phyloP scores from a whole-genome alignment of 768 basidiomycete genomes.

The Xanthoconium stramineum region DNA sequence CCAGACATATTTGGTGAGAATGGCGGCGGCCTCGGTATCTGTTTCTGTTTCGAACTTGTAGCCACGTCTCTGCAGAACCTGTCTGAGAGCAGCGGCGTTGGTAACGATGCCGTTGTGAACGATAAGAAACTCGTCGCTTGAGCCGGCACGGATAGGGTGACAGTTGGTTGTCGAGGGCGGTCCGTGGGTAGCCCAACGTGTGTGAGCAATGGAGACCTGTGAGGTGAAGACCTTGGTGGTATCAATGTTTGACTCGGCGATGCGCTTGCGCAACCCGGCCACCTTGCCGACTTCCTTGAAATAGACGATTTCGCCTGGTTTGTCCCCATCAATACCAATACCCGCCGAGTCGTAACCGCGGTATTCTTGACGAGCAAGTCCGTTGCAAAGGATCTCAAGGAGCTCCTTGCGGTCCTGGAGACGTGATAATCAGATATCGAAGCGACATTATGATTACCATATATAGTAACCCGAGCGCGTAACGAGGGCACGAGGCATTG shows the following conservation, averaged over 20 bases:
- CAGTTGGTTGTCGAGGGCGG: slow-evolving; percentile 86
- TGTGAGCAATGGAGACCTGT: slow-evolving; percentile 97
- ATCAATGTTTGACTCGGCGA: slow-evolving; percentile 66
- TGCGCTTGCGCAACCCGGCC: slow-evolving; percentile 85
- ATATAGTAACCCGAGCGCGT: slow-evolving; percentile 13
- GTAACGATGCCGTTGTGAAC: slow-evolving; percentile 99
- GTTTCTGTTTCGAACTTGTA: slow-evolving; percentile 94
- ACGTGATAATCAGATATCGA: slow-evolving; percentile 10
- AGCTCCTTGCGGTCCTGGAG: slow-evolving; percentile 82
- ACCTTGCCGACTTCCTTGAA: slow-evolving; percentile 99
- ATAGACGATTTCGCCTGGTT: slow-evolving; percentile 67
- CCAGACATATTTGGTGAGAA: slow-evolving; percentile 93
- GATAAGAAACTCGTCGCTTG: slow-evolving; percentile 78
- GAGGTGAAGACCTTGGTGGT: slow-evolving; percentile 73
- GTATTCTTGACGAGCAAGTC: slow-evolving; percentile 94
- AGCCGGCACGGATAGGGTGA: slow-evolving; percentile 89
- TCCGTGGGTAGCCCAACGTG: slow-evolving; percentile 99
- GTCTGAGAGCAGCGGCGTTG: slow-evolving; percentile 82
- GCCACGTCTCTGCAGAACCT: slow-evolving; percentile 93
- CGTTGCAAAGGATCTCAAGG: slow-evolving; percentile 85
- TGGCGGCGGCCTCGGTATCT: slow-evolving; percentile 96
- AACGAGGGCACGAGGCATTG: background rate
- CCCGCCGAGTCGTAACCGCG: slow-evolving; percentile 98
- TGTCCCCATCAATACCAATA: slow-evolving; percentile 88
- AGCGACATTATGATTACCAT: slow-evolving; percentile 12